A percentile compares a stretch with the other conserved stretches of the same genome.
Conservation (phyloP, 306 rosid genomes). For the Pterocarpus macrocarpus region DNA sequence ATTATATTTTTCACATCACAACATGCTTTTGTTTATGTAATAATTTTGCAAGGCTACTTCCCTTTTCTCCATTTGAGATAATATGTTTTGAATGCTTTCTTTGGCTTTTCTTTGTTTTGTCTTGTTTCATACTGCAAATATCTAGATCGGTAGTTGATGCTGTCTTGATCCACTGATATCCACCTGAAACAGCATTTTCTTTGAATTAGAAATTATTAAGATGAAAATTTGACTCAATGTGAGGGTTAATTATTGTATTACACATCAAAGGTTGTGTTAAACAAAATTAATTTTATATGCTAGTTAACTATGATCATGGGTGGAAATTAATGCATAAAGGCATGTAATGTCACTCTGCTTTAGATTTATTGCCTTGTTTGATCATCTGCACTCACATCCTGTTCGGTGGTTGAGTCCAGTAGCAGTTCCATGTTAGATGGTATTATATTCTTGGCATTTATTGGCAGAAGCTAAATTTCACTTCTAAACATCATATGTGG, state of each 20-base stretch:
- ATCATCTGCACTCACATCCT: constrained; percentile 34
- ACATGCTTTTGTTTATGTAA: not conserved
- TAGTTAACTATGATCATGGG: not conserved
- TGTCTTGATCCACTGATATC: constrained; percentile 25
- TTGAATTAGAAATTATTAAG: not conserved
- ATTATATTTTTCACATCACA: constrained; percentile 49
- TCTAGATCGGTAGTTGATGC: constrained; percentile 32
- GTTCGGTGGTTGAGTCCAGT: not conserved
- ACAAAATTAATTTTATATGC: not conserved
- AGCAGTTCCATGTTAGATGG: not conserved
- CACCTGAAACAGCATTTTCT: constrained; percentile 2
- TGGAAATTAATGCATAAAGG: constrained; percentile 12
- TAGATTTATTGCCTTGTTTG: constrained; percentile 18
- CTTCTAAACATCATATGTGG: not conserved
- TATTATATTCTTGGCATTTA: constrained; percentile 9
- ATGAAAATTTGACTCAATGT: constrained; percentile 4
- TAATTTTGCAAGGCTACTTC: constrained; percentile 7
- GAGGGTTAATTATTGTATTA: constrained; percentile 7
- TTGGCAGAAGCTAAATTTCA: constrained; percentile 13
- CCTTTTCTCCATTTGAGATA: constrained; percentile 23
- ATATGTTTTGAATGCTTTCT: constrained; percentile 30
- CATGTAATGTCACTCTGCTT: not conserved
- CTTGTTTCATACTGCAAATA: not conserved
- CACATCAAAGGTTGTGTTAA: not conserved
- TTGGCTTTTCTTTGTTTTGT: constrained; percentile 21